phyloP scores from a whole-genome alignment of 2,329 filamentous ascomycete genomes.

The Talaromyces atroroseus region DNA sequence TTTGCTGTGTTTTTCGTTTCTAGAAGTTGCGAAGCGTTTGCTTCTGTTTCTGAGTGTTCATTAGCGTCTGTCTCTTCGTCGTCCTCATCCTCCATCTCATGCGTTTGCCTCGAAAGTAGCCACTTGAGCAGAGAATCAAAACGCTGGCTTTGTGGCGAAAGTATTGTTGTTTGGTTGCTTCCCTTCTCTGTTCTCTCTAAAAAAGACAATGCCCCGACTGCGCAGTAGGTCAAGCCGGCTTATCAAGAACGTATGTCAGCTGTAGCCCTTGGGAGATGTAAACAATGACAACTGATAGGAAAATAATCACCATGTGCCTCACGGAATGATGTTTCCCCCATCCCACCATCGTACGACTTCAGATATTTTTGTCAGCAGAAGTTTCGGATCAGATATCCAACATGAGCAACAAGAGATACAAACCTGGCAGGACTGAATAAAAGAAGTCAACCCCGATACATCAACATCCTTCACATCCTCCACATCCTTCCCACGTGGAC shows the following conservation, averaged over 20 bases:
- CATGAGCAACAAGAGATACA: slow-evolving; percentile 6
- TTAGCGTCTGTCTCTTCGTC: slow-evolving; percentile 23
- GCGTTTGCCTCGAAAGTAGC: slow-evolving; percentile 60
- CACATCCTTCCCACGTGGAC: slow-evolving; percentile 50
- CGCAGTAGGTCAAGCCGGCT: slow-evolving; percentile 91
- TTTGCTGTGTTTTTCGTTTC: slow-evolving; percentile 12
- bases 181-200: slow-evolving; percentile 55
- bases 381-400: slow-evolving; percentile 12
- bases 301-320: slow-evolving; percentile 69
- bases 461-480: slow-evolving; percentile 66
- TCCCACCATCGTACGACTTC: slow-evolving; percentile 77
- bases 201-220: slow-evolving; percentile 69
- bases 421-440: slow-evolving; percentile 63
- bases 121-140: slow-evolving; percentile 46
- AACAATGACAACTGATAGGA: not conserved
- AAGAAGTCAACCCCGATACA: slow-evolving; percentile 61
- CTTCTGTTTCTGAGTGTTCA: slow-evolving; percentile 4
- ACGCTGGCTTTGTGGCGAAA: slow-evolving; percentile 24
- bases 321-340: slow-evolving; percentile 69
- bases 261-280: slow-evolving; percentile 13
- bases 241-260: slow-evolving; percentile 8
- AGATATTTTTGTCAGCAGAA: slow-evolving; percentile 21
- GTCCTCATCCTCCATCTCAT: slow-evolving; percentile 47
- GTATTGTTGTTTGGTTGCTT: slow-evolving; percentile 23
- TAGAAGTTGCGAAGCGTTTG: not conserved